A percentile compares a stretch with the other conserved stretches of the same genome.
Conservation (phyloP, 192 early-diverging fungal genomes). For the Chytriomyces confervae region DNA sequence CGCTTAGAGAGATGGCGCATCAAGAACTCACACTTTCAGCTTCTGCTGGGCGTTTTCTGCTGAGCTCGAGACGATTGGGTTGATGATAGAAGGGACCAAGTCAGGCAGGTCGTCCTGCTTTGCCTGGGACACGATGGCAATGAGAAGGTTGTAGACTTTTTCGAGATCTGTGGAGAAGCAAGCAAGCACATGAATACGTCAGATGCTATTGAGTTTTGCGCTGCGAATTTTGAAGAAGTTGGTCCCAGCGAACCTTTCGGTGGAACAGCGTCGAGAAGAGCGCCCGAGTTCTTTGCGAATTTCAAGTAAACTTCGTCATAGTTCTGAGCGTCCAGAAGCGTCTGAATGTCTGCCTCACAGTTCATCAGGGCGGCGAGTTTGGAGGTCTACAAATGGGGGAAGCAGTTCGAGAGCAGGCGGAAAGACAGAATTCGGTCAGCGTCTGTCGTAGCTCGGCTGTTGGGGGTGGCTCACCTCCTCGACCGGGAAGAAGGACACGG, state of each 20-base stretch:
- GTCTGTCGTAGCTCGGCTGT: too few relatives aligned
- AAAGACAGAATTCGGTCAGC: too few relatives aligned
- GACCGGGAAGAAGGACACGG: slow-evolving; percentile 40
- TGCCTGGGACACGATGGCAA: slow-evolving; percentile 65
- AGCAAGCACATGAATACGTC: not conserved
- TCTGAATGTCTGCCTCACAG: slow-evolving; percentile 53
- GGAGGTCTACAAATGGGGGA: slow-evolving; percentile 50
- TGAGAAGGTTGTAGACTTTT: slow-evolving; percentile 70
- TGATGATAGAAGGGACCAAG: slow-evolving; percentile 52
- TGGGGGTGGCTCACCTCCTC: slow-evolving; percentile 24
- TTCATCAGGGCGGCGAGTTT: slow-evolving; percentile 77
- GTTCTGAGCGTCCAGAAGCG: slow-evolving; percentile 65
- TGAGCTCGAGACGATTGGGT: slow-evolving; percentile 54
- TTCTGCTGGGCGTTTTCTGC: slow-evolving; percentile 58
- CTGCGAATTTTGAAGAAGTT: not conserved
- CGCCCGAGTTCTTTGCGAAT: slow-evolving; percentile 61
- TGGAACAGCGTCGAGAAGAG: slow-evolving; percentile 63
- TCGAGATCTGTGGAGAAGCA: slow-evolving; percentile 61
- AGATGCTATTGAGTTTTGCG: not conserved
- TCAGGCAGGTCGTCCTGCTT: slow-evolving; percentile 48
- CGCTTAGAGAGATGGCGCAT: not conserved
- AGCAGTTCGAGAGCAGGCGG: not conserved
- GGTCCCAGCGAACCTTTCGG: slow-evolving; percentile 50
- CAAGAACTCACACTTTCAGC: slow-evolving; percentile 63
- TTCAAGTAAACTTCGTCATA: slow-evolving; percentile 59